Percentiles rank a stretch among this genome's conserved stretches.
phyloP scores from a whole-genome alignment of 495 filamentous ascomycete genomes.

The Elasticomyces elasticus region DNA sequence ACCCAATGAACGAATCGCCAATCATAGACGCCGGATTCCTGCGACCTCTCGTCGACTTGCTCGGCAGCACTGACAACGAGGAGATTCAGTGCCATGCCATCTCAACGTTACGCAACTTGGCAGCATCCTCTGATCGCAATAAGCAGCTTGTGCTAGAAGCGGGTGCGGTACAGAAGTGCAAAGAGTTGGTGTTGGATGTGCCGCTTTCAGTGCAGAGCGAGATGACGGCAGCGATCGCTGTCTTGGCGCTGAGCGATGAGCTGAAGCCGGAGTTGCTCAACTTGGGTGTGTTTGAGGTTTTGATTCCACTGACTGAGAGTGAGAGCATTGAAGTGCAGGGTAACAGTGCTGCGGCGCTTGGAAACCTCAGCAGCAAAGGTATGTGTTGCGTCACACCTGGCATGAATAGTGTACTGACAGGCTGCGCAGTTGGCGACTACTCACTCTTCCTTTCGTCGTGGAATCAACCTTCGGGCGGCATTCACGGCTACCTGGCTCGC shows the following conservation, averaged over 20 bases:
- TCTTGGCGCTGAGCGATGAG: slow-evolving; percentile 92
- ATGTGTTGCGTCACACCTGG: slow-evolving; percentile 23
- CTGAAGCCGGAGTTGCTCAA: slow-evolving; percentile 85
- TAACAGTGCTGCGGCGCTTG: slow-evolving; percentile 90
- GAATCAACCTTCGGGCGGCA: slow-evolving; percentile 83
- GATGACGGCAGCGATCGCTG: slow-evolving; percentile 97
- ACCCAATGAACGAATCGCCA: slow-evolving; percentile 97
- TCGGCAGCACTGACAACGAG: slow-evolving; percentile 93
- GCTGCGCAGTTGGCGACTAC: slow-evolving; percentile 77
- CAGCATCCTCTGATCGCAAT: slow-evolving; percentile 92
- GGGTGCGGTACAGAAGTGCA: slow-evolving; percentile 96
- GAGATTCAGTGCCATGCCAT: slow-evolving; percentile 99
- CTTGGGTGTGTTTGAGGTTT: slow-evolving; percentile 88
- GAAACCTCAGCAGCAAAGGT: slow-evolving; percentile 97
- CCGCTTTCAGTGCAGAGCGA: slow-evolving; percentile 93
- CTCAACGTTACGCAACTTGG: slow-evolving; percentile 89
- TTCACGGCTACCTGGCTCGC: slow-evolving; percentile 85
- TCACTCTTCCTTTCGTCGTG: slow-evolving; percentile 90
- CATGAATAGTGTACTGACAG: neutral
- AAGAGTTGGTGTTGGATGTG: slow-evolving; percentile 86
- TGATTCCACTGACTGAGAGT: slow-evolving; percentile 90
- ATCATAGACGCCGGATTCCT: slow-evolving; percentile 97
- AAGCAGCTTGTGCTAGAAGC: slow-evolving; percentile 93
- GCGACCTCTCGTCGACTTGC: slow-evolving; percentile 81
- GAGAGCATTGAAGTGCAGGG: slow-evolving; percentile 96